Percentiles rank a stretch among this genome's conserved stretches.
phyloP scores from a whole-genome alignment of 2,329 filamentous ascomycete genomes.

The Eutypella sp. region DNA sequence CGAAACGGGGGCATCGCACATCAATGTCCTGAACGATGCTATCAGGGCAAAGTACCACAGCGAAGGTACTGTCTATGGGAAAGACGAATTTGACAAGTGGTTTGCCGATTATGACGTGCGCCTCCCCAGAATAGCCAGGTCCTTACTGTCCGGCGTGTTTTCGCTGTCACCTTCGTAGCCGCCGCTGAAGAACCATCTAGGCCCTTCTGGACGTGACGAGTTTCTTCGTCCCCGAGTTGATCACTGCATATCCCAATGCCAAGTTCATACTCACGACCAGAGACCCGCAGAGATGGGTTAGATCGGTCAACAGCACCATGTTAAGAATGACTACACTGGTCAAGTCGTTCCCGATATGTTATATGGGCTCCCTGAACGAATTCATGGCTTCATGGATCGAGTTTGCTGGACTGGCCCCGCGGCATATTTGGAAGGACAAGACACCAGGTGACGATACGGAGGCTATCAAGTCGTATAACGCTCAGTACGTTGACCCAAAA shows the following conservation, averaged over 20 bases:
- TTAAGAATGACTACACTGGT: slow-evolving; percentile 1
- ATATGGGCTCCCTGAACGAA: not conserved
- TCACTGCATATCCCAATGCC: slow-evolving; percentile 6
- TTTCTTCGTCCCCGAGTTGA: slow-evolving; percentile 2
- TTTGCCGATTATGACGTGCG: slow-evolving; percentile 2
- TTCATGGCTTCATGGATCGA: slow-evolving; percentile 1
- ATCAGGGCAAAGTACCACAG: slow-evolving; percentile 4
- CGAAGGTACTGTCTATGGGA: slow-evolving; percentile 1
- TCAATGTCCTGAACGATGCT: slow-evolving; percentile 3
- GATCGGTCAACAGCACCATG: not conserved
- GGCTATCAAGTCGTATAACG: slow-evolving; percentile 1
- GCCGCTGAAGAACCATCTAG: not conserved
- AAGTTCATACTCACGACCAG: slow-evolving; percentile 5
- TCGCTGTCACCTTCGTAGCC: too few relatives aligned
- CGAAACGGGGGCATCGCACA: slow-evolving; percentile 1
- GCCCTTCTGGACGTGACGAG: slow-evolving; percentile 3
- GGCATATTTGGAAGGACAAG: slow-evolving; percentile 2
- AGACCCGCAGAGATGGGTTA: slow-evolving; percentile 1
- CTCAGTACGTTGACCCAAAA: not conserved
- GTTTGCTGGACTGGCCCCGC: not conserved
- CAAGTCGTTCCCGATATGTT: not conserved
- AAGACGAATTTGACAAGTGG: slow-evolving; percentile 4
- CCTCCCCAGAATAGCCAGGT: too few relatives aligned
- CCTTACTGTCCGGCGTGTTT: too few relatives aligned
- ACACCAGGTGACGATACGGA: not conserved